These are phyloP conservation scores for Nicotiana benthamiana DNA, from an alignment of 257 asterid genomes.

Conservation along the genomic window DNA sequence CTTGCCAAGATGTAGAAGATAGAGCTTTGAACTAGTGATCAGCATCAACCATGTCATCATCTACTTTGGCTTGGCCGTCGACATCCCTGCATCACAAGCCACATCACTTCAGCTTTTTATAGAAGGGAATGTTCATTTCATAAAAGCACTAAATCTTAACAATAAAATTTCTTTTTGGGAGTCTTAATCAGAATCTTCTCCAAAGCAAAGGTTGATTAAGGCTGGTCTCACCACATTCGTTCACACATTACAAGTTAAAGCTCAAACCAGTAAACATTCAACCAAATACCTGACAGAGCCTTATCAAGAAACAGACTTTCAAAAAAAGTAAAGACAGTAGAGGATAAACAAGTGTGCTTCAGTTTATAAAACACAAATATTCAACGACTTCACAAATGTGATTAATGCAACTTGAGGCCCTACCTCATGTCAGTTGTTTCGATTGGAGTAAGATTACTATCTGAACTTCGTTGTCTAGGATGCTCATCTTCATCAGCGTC, in stretches of 20 bases:
- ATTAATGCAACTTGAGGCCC: background rate
- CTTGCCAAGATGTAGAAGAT: background rate
- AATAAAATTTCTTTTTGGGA: background rate
- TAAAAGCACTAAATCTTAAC: background rate
- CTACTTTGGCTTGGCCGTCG: slow-evolving; percentile 22
- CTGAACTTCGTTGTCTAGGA: slow-evolving; percentile 35
- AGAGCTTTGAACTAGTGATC: background rate
- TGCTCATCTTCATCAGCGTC: slow-evolving; percentile 59
- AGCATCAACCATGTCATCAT: slow-evolving; percentile 17
- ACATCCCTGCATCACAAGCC: slow-evolving; percentile 30
- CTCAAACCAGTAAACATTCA: background rate
- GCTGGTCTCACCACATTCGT: background rate
- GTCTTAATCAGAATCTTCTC: background rate
- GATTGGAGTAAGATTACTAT: slow-evolving; percentile 22
- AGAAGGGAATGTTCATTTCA: background rate
- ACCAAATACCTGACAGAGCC: background rate
- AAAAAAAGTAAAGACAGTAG: background rate
- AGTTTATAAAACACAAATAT: background rate
- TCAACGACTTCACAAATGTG: background rate
- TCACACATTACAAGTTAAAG: background rate
- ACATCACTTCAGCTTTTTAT: background rate
- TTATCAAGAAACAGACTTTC: background rate
- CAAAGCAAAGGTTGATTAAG: background rate
- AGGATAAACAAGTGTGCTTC: background rate
- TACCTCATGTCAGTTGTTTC: slow-evolving; percentile 45